Base-by-base conservation (phyloP, 139 green algal species). In the Trebouxia sp. region DNA sequence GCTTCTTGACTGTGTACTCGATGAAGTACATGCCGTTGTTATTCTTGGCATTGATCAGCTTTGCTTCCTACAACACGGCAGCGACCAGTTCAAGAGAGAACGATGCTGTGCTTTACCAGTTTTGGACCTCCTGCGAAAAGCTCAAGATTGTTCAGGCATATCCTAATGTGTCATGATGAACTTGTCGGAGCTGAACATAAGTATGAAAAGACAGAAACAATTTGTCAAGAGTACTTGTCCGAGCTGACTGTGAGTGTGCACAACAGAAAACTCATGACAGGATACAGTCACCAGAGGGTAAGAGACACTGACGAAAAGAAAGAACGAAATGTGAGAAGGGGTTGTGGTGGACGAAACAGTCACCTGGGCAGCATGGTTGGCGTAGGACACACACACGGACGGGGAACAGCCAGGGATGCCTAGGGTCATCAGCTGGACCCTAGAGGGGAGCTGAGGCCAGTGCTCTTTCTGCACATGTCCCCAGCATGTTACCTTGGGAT, bases 1-100 rank as follows among this genome's bases (percentile, higher is more conserved):
- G 82, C 58, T 88, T 86, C 43, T 62, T 86, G 30, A 91, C 41
- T 30, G 80, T 85, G 83, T 91, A 91, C 26, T 91, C 87, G 3
- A 91, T 56, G 7, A 74, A 80, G 76, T 91, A 91, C 41, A 81
- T 83, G 11, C 56, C 51, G 35, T 42, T 76, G 12, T 53, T 30
- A 9, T 65, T 38, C 51, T 81, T 84, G 20, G 87, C 79, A 8
- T 82, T 65, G 30, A 89, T 0, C 17, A 89, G 53, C 39, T 82
- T 79, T 9, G 87, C 84, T 37, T 79, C 76, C 66, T 89, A 85
- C 62, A 90, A 22, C 20, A 65, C 6, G n/a, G n/a, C n/a, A n/a
- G n/a, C n/a, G n/a, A n/a, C n/a, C n/a, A n/a, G n/a, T n/a, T n/a
- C n/a, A n/a, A n/a, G n/a, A n/a, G n/a, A n/a, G n/a, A n/a, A n/a